A percentile compares a stretch with the other conserved stretches of the same genome.
phyloP scores from a whole-genome alignment of 495 filamentous ascomycete genomes.

The Talaromyces wortmannii region DNA sequence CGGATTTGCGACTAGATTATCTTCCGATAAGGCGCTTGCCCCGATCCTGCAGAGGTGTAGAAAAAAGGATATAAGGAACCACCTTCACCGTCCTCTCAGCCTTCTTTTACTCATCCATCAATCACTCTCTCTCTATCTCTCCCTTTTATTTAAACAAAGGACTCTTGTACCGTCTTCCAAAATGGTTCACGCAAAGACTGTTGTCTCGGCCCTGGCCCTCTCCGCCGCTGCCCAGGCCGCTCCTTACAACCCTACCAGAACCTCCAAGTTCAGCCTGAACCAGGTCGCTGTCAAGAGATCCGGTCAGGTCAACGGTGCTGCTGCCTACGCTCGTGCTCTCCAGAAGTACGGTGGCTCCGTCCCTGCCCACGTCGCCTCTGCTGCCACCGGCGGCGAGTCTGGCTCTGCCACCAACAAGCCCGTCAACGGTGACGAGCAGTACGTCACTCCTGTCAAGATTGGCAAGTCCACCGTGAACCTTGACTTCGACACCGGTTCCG shows the following conservation, averaged over 20 bases:
- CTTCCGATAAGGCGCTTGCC: background rate
- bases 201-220: constrained; percentile 22
- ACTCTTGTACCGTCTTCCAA: constrained; percentile 5
- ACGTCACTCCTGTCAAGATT: constrained; percentile 58
- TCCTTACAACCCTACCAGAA: constrained; percentile 1
- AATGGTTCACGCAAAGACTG: constrained; percentile 39
- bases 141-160: background rate
- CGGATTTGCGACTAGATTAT: background rate
- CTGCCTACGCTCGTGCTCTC: constrained; percentile 27
- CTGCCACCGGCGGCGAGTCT: constrained; percentile 17
- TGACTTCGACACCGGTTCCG: constrained; percentile 72
- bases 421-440: constrained; percentile 52
- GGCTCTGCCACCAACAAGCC: constrained; percentile 47
- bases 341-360: constrained; percentile 36
- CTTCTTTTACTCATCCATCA: background rate
- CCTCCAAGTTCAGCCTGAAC: background rate
- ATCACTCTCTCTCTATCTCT: background rate
- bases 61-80: background rate
- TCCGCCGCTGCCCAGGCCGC: constrained; percentile 25
- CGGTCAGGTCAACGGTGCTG: constrained; percentile 11
- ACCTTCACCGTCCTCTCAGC: background rate
- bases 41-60: background rate
- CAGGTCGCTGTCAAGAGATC: background rate
- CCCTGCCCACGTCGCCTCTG: constrained; percentile 25
- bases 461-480: constrained; percentile 59